A percentile compares a stretch with the other conserved stretches of the same genome.
Conservation (phyloP, 257 asterid genomes). For the Forsythia viridissima region DNA sequence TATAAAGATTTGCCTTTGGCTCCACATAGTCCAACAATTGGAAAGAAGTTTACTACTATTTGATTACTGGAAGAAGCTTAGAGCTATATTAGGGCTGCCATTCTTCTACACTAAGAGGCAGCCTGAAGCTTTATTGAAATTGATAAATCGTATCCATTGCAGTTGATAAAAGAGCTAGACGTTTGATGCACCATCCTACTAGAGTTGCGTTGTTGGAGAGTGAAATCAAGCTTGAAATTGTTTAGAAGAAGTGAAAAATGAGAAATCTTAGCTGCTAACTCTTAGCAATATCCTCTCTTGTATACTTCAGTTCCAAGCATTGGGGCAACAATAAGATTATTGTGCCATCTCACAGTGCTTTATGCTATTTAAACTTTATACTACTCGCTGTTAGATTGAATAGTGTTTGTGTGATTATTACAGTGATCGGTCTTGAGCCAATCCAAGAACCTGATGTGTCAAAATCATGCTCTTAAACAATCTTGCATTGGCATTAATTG, state of each 20-base stretch:
- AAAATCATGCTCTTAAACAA: neutral
- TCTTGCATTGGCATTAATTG: neutral
- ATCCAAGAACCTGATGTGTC: neutral
- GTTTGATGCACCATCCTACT: neutral
- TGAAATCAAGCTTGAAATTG: neutral
- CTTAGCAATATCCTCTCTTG: neutral
- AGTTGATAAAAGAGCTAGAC: neutral
- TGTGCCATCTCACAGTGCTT: neutral
- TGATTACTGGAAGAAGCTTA: neutral
- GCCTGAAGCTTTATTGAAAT: neutral
- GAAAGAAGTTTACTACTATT: neutral
- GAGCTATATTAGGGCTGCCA: neutral
- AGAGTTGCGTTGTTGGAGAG: neutral
- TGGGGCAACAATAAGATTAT: neutral
- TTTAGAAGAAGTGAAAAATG: neutral
- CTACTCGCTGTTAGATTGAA: neutral
- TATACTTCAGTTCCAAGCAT: neutral
- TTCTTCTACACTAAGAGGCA: neutral
- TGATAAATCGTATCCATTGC: neutral
- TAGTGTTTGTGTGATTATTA: neutral
- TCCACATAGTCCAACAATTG: neutral
- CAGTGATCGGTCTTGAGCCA: neutral
- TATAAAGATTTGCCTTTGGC: neutral
- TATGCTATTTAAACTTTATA: neutral
- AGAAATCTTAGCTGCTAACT: neutral